phyloP scores from a whole-genome alignment of 1,139 yeast genomes.

The Petasospora rhodanensis region DNA sequence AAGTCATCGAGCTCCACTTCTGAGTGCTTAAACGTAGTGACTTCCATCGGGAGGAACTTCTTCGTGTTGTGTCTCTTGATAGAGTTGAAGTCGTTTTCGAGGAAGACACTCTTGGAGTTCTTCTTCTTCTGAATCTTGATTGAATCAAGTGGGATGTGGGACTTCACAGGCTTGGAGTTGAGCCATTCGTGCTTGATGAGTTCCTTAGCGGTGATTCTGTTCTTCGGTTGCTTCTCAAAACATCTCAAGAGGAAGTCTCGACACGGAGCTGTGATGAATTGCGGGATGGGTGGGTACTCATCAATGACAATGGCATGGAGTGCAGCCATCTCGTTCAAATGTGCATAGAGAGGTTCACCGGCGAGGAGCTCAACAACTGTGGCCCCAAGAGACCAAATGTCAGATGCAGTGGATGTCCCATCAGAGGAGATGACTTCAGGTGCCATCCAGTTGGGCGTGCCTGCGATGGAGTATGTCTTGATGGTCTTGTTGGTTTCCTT shows the following conservation, averaged over 20 bases:
- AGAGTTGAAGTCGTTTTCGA: slow-evolving; percentile 17
- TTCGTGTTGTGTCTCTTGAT: slow-evolving; percentile 19
- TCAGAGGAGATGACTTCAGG: slow-evolving; percentile 91
- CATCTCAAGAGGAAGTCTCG: slow-evolving; percentile 69
- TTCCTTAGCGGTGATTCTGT: slow-evolving; percentile 53
- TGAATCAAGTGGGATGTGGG: slow-evolving; percentile 1
- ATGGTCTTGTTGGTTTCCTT: slow-evolving; percentile 67
- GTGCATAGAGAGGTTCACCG: slow-evolving; percentile 84
- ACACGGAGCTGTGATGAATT: slow-evolving; percentile 45
- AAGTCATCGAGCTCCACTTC: slow-evolving; percentile 10
- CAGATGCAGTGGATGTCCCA: slow-evolving; percentile 86
- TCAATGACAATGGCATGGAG: slow-evolving; percentile 91
- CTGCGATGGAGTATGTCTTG: slow-evolving; percentile 75
- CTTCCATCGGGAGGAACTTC: slow-evolving; percentile 32
- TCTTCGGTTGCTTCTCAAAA: slow-evolving; percentile 62
- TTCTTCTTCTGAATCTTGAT: slow-evolving; percentile 1
- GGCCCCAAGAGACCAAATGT: slow-evolving; percentile 93
- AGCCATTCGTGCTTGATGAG: slow-evolving; percentile 62
- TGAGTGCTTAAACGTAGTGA: slow-evolving; percentile 16
- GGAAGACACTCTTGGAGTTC: background rate
- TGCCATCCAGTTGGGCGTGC: slow-evolving; percentile 99
- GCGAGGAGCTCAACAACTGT: slow-evolving; percentile 84
- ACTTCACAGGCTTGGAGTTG: background rate
- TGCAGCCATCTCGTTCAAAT: slow-evolving; percentile 80
- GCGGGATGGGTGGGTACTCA: slow-evolving; percentile 74